Evolutionary conservation across 2,329 filamentous ascomycete genomes (phyloP), one percentile per base, ranked within the genome.

Genomic region (Ophiostoma ips): DNA sequence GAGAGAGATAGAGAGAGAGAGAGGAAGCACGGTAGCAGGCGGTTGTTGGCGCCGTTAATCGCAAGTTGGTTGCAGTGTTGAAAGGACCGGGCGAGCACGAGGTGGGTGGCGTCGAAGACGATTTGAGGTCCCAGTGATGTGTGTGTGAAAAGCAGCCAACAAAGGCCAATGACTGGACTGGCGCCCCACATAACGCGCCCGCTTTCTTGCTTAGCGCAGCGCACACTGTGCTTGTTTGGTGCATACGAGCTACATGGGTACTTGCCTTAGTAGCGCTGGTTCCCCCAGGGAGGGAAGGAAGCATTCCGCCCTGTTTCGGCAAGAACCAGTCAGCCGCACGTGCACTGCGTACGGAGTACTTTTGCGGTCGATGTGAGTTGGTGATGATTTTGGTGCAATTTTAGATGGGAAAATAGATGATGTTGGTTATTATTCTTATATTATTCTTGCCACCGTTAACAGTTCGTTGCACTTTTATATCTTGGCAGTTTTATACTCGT

Each of bases 101-200:
- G n/a, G 35, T 37, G 35, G 15, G n/a, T 35, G 33, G 7, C n/a
- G n/a, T n/a, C 33, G 21, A 41, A 41, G 38, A n/a, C 28, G 19
- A 6, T 40, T 43, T 21, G 46, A 45, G 40, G 50, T 49, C 44
- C 46, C 33, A 33, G 31, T 16, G n/a, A 48, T 31, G 34, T 19
- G 12, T 15, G 16, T 43, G 40, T n/a, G 31, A 47, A 51, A 48
- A 51, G 37, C 49, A 48, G 40, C 46, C 50, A 51, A 45, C 50
- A 51, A 48, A 51, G 46, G 16, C 36, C 40, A 37, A 19, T 24
- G 24, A 30, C 40, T 11, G 30, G 16, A 43, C 40, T n/a, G 28
- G 11, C 19, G 38, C 18, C 30, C 50, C 50, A 48, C 34, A 51
- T 33, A 44, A 19, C 2, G n/a, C 30, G 40, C 40, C 24, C 18